Conservation (phyloP, 2,329 filamentous ascomycete species). For the Hypoxylon rubiginosum region DNA sequence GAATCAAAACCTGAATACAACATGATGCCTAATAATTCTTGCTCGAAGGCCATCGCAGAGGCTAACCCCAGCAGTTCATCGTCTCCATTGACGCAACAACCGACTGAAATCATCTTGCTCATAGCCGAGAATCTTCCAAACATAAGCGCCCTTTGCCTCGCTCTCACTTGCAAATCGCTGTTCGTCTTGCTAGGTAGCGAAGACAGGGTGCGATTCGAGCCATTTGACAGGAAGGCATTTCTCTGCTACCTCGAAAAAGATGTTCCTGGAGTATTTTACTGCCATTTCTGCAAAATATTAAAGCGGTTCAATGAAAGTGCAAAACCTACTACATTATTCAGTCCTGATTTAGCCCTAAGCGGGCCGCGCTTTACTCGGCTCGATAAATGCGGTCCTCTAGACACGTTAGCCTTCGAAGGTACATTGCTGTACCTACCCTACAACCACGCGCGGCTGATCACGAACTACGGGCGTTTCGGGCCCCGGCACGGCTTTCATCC, state of each 20-base stretch:
- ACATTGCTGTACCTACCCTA: neutral
- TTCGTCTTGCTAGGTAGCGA: neutral
- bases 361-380: too few relatives aligned
- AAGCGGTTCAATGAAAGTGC: neutral
- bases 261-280: neutral
- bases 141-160: conserved; percentile 5
- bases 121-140: neutral
- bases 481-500: neutral
- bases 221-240: neutral
- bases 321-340: too few relatives aligned
- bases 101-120: neutral
- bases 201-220: neutral
- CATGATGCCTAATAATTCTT: too few relatives aligned
- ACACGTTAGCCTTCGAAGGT: too few relatives aligned
- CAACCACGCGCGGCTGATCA: neutral
- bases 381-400: too few relatives aligned
- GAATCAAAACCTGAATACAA: too few relatives aligned
- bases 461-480: neutral
- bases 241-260: conserved; percentile 10
- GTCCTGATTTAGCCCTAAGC: too few relatives aligned
- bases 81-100: conserved; percentile 1
- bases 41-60: too few relatives aligned
- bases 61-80: too few relatives aligned
- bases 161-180: conserved; percentile 12
- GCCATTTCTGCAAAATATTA: neutral